Conservation (phyloP, 257 asterid genomes). For the Primulina huaijiensis region DNA sequence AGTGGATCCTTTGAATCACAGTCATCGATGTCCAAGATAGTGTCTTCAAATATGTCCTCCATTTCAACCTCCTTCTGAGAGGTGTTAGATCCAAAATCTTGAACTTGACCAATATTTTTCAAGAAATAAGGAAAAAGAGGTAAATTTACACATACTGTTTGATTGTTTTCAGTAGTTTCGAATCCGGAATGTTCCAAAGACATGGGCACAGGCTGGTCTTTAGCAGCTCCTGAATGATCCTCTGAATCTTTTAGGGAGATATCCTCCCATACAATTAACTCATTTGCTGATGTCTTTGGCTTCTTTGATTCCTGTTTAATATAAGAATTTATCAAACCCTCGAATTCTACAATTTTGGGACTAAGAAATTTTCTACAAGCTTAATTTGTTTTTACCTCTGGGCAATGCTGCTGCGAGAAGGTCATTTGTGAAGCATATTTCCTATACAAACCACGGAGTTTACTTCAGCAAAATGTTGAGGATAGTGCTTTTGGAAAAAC, state of each 20-base stretch:
- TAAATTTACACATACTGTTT: constrained; percentile 38
- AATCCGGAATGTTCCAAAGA: constrained; percentile 58
- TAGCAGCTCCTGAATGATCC: constrained; percentile 33
- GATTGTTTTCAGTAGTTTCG: constrained; percentile 39
- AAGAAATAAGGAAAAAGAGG: not conserved
- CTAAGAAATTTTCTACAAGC: not conserved
- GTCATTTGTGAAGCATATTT: constrained; percentile 76
- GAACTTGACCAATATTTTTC: not conserved
- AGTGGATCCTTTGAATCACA: constrained; percentile 66
- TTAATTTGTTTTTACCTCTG: constrained; percentile 36
- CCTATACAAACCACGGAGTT: constrained; percentile 34
- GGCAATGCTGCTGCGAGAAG: constrained; percentile 37
- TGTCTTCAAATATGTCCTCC: constrained; percentile 84
- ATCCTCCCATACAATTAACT: constrained; percentile 54
- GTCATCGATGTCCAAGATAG: constrained; percentile 63
- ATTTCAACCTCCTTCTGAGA: constrained; percentile 72
- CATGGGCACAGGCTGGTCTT: constrained; percentile 79
- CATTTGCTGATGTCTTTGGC: constrained; percentile 40
- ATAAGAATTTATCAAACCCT: not conserved
- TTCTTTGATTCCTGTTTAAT: constrained; percentile 43
- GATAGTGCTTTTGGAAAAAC: not conserved
- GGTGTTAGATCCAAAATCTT: not conserved
- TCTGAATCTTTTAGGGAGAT: constrained; percentile 45
- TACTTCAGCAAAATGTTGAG: constrained; percentile 21
- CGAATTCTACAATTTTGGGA: not conserved